Base-by-base conservation (phyloP, 257 asterid genomes). In the Verbena officinalis region DNA sequence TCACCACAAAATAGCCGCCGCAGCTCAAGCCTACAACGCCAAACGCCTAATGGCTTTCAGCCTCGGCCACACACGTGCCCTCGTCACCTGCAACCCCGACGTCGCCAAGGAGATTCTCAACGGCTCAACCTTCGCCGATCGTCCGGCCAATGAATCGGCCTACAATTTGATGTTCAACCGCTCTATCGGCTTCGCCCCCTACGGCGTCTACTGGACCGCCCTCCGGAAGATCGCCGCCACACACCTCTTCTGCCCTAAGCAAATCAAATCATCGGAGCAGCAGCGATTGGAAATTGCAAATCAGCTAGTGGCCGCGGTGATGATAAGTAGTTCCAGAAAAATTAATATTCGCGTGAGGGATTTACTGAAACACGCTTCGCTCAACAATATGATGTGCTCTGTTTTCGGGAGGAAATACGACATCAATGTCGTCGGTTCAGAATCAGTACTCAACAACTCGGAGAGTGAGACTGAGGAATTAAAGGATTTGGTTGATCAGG, bases 101-200 rank as follows among this genome's bases (percentile, higher is more conserved):
- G 88, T 90, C 0, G 97, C 95, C 0, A 83, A 54, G 51, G 88
- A 83, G 19, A 85, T 90, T 7, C 58, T 90, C 8, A 81, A 68
- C 84, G 60, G 90, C 65, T 56, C 90, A 0, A 69, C 76, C 15
- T 90, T 90, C 20, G 80, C 80, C 43, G 97, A 90, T 55, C 94
- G 97, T 7, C 97, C 97, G 0, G 71, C 39, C 3, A 83, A 85
- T 27, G 95, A 87, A 33, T 77, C 97, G 4, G 97, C 97, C 1
- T 87, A 90, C 75, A 49, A 61, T 48, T 72, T 90, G 38, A 85
- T 90, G 95, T 90, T 90, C 80, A 85, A 67, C 73, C 49, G 95
- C 56, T 87, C 97, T 21, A 85, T 90, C 53, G 97, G 97, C 9
- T 90, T 90, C 68, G 97, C 97, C 0, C 84, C 97, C 0, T 87